Base-by-base conservation (phyloP, 352 stramenopile genomes). In the Globisporangium echinulatum region DNA sequence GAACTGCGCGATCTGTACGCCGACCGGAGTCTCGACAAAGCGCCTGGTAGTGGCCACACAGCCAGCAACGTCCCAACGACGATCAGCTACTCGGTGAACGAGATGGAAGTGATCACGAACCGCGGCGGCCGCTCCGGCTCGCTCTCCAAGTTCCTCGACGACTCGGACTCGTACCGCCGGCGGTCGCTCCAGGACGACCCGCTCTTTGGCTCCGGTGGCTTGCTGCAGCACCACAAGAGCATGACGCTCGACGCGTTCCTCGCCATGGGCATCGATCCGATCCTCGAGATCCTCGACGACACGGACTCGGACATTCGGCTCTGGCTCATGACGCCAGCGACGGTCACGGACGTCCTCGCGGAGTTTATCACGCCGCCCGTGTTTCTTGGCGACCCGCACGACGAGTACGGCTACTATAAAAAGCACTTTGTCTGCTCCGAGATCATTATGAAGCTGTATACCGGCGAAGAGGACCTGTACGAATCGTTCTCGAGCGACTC, bases 391-490 rank as follows among this genome's bases (percentile, higher is more conserved):
- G 82, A 92, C 51, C 82, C 85, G 4, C 81, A 94, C 61, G 85
- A 94, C 55, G 85, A 94, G 69, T 94, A 94, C 63, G 85, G 85
- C 6, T 94, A 88, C 66, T 94, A 94, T 73, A 94, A 94, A 64
- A 88, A 86, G 54, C 82, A 90, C 57, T 94, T 94, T 60, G 63
- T 94, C 40, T 94, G 85, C 70, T 94, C 85, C 1, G 85, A 94
- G 72, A 92, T 94, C 65, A 92, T 94, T 58, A 94, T 94, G 85
- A 92, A 91, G 62, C 72, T 94, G 5, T 94, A 94, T 70, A 93
- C 85, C 25, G 85, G 85, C 39, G 85, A 94, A 54, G 85, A 94
- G 44, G 85, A 94, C 53, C 56, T 94, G 59, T 94, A 94, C 68
- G 82, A 94, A 58, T 94, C 85, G 14, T 94, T 94, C 57, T 92